Evolutionary conservation across 768 basidiomycete genomes (phyloP).

Genomic region (Boletus speciosus): DNA sequence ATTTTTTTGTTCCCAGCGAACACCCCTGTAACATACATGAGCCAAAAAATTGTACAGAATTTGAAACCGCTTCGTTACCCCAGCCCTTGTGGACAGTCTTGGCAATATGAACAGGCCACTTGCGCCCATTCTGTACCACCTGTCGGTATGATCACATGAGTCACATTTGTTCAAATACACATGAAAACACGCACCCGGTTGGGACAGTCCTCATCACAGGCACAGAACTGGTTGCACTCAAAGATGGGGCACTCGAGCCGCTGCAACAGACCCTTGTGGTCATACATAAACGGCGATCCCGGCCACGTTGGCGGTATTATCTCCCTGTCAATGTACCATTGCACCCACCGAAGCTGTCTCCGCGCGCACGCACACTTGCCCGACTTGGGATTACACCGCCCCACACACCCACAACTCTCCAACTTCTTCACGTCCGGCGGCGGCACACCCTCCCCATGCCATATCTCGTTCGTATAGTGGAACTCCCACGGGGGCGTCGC

Average conservation of each 20-base stretch:
- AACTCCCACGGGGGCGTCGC: slow-evolving; percentile 83
- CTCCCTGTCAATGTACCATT: slow-evolving; percentile 16
- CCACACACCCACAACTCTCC: slow-evolving; percentile 70
- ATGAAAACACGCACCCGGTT: slow-evolving; percentile 56
- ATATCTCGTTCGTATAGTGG: slow-evolving; percentile 79
- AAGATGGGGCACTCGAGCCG: slow-evolving; percentile 60
- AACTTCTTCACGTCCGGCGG: slow-evolving; percentile 57
- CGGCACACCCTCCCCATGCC: slow-evolving; percentile 66
- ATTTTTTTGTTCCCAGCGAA: slow-evolving; percentile 67
- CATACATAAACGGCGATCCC: slow-evolving; percentile 64
- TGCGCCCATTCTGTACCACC: slow-evolving; percentile 83
- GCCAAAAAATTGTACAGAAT: neutral
- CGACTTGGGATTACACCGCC: slow-evolving; percentile 71
- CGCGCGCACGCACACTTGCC: slow-evolving; percentile 67
- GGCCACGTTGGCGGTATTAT: slow-evolving; percentile 32
- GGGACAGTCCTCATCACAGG: slow-evolving; percentile 74
- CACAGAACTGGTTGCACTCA: slow-evolving; percentile 83
- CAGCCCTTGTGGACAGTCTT: slow-evolving; percentile 81
- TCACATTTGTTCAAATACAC: neutral
- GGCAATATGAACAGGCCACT: slow-evolving; percentile 55
- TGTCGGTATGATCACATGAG: slow-evolving; percentile 25
- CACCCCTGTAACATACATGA: slow-evolving; percentile 48
- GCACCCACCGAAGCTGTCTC: slow-evolving; percentile 45
- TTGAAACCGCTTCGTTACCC: slow-evolving; percentile 47
- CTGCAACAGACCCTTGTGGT: slow-evolving; percentile 54